phyloP scores from a whole-genome alignment of 306 rosid genomes.

The Trichosanthes truncata region DNA sequence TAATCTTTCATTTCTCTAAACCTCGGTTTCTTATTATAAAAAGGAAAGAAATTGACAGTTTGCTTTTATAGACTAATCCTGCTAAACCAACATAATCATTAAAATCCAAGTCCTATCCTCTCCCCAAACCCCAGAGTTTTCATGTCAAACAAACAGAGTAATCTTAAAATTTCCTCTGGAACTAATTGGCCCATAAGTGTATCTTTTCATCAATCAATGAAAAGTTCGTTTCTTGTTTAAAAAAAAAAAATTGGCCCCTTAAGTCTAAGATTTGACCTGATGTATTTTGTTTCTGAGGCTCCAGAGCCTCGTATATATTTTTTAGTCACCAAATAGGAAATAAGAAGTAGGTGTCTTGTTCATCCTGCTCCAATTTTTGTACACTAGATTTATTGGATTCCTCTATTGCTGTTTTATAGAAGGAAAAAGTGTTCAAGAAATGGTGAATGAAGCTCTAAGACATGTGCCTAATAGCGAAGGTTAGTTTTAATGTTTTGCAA shows the following conservation, averaged over 20 bases:
- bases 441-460: conserved; percentile 85
- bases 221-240: neutral
- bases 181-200: neutral
- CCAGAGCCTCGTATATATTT: neutral
- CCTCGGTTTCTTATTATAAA: neutral
- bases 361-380: neutral
- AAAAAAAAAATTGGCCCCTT: neutral
- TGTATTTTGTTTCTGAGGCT: neutral
- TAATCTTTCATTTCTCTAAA: neutral
- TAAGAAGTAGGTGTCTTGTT: neutral
- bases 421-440: conserved; percentile 89
- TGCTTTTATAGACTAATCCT: neutral
- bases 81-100: neutral
- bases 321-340: neutral
- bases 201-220: neutral
- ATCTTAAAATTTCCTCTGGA: neutral
- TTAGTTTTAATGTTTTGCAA: conserved; percentile 26
- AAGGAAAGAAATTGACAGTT: neutral
- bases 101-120: neutral
- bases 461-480: conserved; percentile 71
- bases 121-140: neutral
- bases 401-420: conserved; percentile 36
- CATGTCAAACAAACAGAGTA: neutral
- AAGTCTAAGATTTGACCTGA: neutral
- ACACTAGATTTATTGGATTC: conserved; percentile 7